Evolutionary conservation across 2,329 filamentous ascomycete genomes (phyloP).

Genomic region (Mycocentrospora acerina): DNA sequence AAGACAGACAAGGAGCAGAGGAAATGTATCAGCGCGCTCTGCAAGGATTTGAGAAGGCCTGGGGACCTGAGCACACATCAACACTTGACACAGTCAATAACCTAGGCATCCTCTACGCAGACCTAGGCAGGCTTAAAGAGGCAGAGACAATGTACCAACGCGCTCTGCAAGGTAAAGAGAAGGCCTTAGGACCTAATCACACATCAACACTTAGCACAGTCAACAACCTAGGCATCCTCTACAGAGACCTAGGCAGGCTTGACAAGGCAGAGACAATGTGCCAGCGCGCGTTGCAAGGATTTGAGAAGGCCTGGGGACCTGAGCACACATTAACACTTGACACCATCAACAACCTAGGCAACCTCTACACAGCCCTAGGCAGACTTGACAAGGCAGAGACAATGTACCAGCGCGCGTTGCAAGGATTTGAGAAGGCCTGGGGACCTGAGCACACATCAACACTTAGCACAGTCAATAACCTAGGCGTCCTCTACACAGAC

Average conservation of each 20-base stretch:
- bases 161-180: constrained; percentile 14
- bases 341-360: too few relatives aligned
- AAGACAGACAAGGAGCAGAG: neutral
- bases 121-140: neutral
- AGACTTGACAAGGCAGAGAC: constrained; percentile 10
- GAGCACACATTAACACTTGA: too few relatives aligned
- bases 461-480: constrained; percentile 6
- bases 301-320: constrained; percentile 13
- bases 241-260: constrained; percentile 15
- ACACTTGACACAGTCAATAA: too few relatives aligned
- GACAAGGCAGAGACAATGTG: too few relatives aligned
- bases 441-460: constrained; percentile 16
- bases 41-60: too few relatives aligned
- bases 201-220: constrained; percentile 13
- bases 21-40: neutral
- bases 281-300: constrained; percentile 12
- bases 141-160: constrained; percentile 15
- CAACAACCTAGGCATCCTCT: constrained; percentile 15
- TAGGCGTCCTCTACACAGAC: constrained; percentile 1
- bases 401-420: constrained; percentile 14
- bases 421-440: constrained; percentile 15
- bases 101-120: neutral
- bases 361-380: constrained; percentile 14
- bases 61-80: too few relatives aligned
- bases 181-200: constrained; percentile 12